A percentile compares a stretch with the other conserved stretches of the same genome.
These are phyloP conservation scores for Caloboletus firmus DNA, from an alignment of 1,284 basidiomycete genomes.

Conservation along the genomic window DNA sequence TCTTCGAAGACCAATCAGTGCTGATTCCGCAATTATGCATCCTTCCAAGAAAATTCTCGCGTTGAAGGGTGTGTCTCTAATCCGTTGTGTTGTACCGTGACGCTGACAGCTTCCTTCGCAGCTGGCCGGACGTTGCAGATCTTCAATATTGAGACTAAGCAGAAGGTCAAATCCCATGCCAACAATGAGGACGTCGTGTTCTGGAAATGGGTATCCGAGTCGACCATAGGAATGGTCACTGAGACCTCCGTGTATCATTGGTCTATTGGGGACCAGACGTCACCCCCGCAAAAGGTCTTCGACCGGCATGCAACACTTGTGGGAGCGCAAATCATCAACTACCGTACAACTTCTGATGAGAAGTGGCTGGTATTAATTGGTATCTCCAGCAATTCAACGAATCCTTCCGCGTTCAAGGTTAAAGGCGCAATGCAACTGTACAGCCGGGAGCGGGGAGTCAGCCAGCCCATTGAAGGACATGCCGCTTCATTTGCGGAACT, in stretches of 20 bases:
- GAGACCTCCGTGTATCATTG: constrained; percentile 95
- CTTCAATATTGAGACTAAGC: constrained; percentile 97
- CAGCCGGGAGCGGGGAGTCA: constrained; percentile 89
- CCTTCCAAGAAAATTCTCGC: constrained; percentile 97
- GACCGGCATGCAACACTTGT: constrained; percentile 95
- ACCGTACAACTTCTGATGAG: constrained; percentile 88
- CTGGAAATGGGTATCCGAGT: constrained; percentile 98
- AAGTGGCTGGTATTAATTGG: constrained; percentile 98
- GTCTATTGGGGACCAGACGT: constrained; percentile 74
- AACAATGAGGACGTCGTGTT: constrained; percentile 96
- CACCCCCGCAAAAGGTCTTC: constrained; percentile 87
- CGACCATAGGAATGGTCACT: constrained; percentile 93
- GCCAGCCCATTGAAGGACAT: constrained; percentile 98
- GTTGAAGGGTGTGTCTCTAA: constrained; percentile 70
- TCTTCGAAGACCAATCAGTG: constrained; percentile 94
- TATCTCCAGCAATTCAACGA: constrained; percentile 91
- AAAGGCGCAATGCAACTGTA: constrained; percentile 97
- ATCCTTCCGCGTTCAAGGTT: constrained; percentile 94
- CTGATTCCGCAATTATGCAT: constrained; percentile 99
- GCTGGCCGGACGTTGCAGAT: constrained; percentile 95
- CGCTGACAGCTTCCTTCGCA: constrained; percentile 34
- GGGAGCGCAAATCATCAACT: constrained; percentile 98
- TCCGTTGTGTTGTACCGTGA: not conserved
- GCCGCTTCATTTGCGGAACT: constrained; percentile 95
- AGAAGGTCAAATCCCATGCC: constrained; percentile 95